Evolutionary conservation across 768 basidiomycete species (phyloP).

Genomic region (Boletus rubroflammeus): DNA sequence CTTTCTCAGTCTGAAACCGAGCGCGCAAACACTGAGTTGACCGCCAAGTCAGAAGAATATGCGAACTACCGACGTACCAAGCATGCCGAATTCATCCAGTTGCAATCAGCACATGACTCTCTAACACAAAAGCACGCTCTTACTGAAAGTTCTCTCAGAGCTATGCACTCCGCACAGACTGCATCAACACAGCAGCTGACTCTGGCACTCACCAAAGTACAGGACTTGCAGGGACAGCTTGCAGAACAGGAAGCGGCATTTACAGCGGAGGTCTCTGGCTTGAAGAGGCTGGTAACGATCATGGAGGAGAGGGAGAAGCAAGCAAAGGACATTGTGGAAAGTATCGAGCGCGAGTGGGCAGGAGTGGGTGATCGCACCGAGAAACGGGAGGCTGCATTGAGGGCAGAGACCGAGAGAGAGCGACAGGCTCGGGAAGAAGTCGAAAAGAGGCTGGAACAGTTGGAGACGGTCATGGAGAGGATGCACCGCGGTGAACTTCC

Average conservation of each 20-base stretch:
- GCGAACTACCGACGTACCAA: constrained; percentile 78
- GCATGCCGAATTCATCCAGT: constrained; percentile 68
- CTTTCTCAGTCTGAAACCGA: constrained; percentile 75
- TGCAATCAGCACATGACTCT: constrained; percentile 77
- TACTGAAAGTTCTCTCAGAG: constrained; percentile 63
- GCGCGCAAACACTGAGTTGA: constrained; percentile 65
- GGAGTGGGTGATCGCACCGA: constrained; percentile 67
- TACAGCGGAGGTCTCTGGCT: constrained; percentile 66
- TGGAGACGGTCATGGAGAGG: constrained; percentile 68
- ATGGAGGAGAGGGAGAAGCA: constrained; percentile 89
- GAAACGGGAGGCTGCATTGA: constrained; percentile 59
- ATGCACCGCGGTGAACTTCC: constrained; percentile 74
- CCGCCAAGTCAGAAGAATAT: constrained; percentile 74
- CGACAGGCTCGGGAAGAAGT: constrained; percentile 61
- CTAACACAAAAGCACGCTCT: constrained; percentile 65
- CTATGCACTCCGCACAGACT: constrained; percentile 68
- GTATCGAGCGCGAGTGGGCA: constrained; percentile 81
- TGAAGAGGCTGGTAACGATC: constrained; percentile 73
- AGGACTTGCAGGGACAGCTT: constrained; percentile 70
- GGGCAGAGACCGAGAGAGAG: constrained; percentile 72
- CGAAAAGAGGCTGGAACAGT: constrained; percentile 66
- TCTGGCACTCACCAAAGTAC: constrained; percentile 70
- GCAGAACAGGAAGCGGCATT: constrained; percentile 86
- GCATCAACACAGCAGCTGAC: constrained; percentile 72
- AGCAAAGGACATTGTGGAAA: constrained; percentile 76